These are phyloP conservation scores for Alternaria gaisen DNA, from an alignment of 2,329 filamentous ascomycete genomes.

Conservation along the genomic window DNA sequence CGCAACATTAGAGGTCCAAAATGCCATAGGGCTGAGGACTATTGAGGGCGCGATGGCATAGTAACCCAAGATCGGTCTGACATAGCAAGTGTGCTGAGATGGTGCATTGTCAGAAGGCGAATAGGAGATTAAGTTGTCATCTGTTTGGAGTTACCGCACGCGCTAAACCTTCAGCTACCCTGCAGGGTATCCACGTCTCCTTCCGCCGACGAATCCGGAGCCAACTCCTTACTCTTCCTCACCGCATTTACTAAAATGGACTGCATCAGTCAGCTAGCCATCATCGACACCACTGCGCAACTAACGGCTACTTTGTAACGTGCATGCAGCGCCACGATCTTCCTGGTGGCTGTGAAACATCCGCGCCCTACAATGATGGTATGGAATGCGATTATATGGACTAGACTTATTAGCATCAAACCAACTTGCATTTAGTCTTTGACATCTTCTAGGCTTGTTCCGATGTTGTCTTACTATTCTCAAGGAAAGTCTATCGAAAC, in stretches of 20 bases:
- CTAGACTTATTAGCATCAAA: background rate
- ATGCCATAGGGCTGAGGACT: background rate
- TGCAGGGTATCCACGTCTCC: background rate
- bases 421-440: background rate
- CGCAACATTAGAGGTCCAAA: background rate
- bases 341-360: background rate
- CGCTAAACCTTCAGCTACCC: slow-evolving; percentile 7
- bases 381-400: background rate
- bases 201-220: background rate
- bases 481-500: background rate
- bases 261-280: background rate
- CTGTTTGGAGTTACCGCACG: slow-evolving; percentile 1
- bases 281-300: background rate
- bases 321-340: background rate
- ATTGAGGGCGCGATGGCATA: background rate
- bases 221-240: background rate
- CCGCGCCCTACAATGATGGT: background rate
- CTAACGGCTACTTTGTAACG: background rate
- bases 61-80: background rate
- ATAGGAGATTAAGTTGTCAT: slow-evolving; percentile 1
- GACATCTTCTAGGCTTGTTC: background rate
- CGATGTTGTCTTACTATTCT: background rate
- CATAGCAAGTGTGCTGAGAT: background rate
- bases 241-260: background rate
- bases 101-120: background rate